Conservation (phyloP, 441 rosid species). For the Gossypium lobatum region DNA sequence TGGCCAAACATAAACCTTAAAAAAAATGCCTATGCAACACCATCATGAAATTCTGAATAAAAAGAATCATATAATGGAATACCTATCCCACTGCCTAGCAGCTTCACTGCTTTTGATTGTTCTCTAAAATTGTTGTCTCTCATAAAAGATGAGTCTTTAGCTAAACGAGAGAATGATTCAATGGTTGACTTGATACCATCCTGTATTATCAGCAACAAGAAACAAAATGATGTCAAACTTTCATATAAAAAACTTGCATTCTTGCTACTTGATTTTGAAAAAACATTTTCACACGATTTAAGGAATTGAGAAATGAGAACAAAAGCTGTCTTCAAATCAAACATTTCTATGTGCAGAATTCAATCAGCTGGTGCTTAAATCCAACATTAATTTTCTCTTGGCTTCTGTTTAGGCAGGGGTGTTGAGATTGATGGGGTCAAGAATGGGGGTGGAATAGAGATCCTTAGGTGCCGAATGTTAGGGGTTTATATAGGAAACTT, state of each 20-base stretch:
- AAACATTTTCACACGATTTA: slow-evolving; percentile 7
- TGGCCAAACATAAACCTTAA: slow-evolving; percentile 15
- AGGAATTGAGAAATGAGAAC: not conserved
- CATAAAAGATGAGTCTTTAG: slow-evolving; percentile 35
- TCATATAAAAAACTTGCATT: slow-evolving; percentile 4
- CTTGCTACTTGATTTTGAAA: not conserved
- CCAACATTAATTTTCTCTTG: not conserved
- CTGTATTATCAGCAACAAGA: slow-evolving; percentile 41
- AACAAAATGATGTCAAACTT: slow-evolving; percentile 5
- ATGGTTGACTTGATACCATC: slow-evolving; percentile 68
- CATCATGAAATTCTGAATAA: slow-evolving; percentile 4
- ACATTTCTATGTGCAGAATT: slow-evolving; percentile 2
- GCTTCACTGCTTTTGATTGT: slow-evolving; percentile 61
- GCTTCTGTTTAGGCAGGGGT: not conserved
- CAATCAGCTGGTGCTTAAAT: not conserved
- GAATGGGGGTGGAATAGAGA: not conserved
- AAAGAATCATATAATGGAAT: slow-evolving; percentile 11
- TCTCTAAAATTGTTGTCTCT: slow-evolving; percentile 27
- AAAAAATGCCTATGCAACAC: slow-evolving; percentile 3
- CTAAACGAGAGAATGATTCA: slow-evolving; percentile 57
- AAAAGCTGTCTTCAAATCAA: not conserved
- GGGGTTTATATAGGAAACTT: not conserved
- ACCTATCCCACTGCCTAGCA: slow-evolving; percentile 91
- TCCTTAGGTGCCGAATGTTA: not conserved
- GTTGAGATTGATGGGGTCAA: not conserved